These are phyloP conservation scores for Trametes sanguinea DNA, from an alignment of 768 basidiomycete species.

Conservation along the genomic window DNA sequence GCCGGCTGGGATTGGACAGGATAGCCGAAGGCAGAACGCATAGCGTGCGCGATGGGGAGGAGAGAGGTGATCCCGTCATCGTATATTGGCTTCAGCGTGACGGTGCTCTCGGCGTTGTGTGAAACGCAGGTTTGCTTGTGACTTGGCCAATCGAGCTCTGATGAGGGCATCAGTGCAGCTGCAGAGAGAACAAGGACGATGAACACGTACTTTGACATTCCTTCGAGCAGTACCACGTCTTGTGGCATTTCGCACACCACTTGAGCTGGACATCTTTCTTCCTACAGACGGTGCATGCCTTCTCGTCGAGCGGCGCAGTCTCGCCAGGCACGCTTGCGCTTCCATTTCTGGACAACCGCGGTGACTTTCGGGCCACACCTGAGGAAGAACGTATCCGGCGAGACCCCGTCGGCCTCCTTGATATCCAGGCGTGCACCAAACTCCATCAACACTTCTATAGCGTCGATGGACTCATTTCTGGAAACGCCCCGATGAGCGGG, in stretches of 20 bases:
- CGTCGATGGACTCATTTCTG: slow-evolving; percentile 13
- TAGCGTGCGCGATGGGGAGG: slow-evolving; percentile 33
- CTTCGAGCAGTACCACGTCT: slow-evolving; percentile 53
- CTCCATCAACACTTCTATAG: slow-evolving; percentile 51
- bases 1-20: slow-evolving; percentile 24
- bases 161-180: neutral
- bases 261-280: slow-evolving; percentile 37
- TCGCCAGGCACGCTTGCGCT: slow-evolving; percentile 48
- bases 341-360: slow-evolving; percentile 49
- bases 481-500: slow-evolving; percentile 33
- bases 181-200: neutral
- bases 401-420: slow-evolving; percentile 41
- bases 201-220: slow-evolving; percentile 52
- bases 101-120: slow-evolving; percentile 44
- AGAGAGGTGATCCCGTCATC: slow-evolving; percentile 7
- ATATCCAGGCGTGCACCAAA: slow-evolving; percentile 48
- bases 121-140: slow-evolving; percentile 52
- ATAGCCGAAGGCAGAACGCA: slow-evolving; percentile 35
- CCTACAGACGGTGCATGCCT: slow-evolving; percentile 45
- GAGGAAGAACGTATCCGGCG: slow-evolving; percentile 36
- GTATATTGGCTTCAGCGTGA: slow-evolving; percentile 53
- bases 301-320: slow-evolving; percentile 44
- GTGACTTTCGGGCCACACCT: slow-evolving; percentile 47
- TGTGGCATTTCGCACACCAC: slow-evolving; percentile 46
- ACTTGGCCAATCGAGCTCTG: slow-evolving; percentile 48